phyloP scores from a whole-genome alignment of 139 green algal genomes.

The Coccomyxa sp. region DNA sequence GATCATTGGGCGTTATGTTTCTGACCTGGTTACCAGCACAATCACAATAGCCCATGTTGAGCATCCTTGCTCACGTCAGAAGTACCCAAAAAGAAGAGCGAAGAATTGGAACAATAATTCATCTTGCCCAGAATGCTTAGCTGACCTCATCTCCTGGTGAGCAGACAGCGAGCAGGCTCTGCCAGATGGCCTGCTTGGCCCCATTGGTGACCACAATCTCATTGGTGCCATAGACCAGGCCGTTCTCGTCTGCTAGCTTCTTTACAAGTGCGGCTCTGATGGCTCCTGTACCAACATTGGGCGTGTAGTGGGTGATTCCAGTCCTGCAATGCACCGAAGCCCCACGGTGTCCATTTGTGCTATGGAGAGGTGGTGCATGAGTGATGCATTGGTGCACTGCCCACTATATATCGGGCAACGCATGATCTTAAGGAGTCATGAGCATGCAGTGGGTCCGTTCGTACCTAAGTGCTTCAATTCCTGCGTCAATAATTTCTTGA shows the following conservation, averaged over 20 bases:
- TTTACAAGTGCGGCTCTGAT: slow-evolving; percentile 77
- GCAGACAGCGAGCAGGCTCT: slow-evolving; percentile 69
- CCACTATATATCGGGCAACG: no score
- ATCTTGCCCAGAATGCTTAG: no score
- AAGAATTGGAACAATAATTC: no score
- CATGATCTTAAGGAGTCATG: no score
- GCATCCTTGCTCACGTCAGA: no score
- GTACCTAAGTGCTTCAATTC: slow-evolving; percentile 66
- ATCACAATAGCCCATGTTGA: slow-evolving; percentile 1
- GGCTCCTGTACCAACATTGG: slow-evolving; percentile 79
- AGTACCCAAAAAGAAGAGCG: no score
- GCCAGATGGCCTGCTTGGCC: slow-evolving; percentile 94
- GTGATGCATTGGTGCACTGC: neutral
- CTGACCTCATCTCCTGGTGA: slow-evolving; percentile 63
- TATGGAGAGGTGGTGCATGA: no score
- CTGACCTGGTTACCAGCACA: neutral
- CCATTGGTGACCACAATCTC: slow-evolving; percentile 94
- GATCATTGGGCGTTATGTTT: neutral
- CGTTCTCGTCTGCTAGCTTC: slow-evolving; percentile 90
- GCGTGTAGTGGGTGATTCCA: slow-evolving; percentile 90
- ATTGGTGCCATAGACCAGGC: slow-evolving; percentile 67
- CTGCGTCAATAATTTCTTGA: slow-evolving; percentile 65
- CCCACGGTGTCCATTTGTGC: neutral
- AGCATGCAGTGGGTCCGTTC: no score
- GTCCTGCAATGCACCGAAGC: slow-evolving; percentile 6